phyloP scores from a whole-genome alignment of 208 protist genomes.

The Leishmania turanica region DNA sequence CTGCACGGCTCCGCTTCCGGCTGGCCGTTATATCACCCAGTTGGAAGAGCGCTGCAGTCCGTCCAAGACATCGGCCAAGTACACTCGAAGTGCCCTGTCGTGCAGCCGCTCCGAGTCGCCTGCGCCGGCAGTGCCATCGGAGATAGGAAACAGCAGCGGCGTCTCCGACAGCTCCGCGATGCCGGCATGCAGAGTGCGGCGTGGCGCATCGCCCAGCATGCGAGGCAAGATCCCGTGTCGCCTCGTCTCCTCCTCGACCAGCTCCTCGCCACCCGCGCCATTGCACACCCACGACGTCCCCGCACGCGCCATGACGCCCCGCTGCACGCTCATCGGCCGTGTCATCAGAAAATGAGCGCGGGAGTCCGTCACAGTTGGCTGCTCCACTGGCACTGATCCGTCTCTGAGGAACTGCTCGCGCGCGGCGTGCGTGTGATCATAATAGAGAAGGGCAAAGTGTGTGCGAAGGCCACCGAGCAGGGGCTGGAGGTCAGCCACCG shows the following conservation, averaged over 20 bases:
- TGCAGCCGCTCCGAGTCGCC: constrained; percentile 20
- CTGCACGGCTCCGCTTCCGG: background rate
- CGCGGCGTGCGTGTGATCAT: constrained; percentile 57
- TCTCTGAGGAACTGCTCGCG: constrained; percentile 46
- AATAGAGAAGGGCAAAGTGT: constrained; percentile 66
- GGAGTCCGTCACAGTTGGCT: constrained; percentile 62
- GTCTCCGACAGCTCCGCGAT: constrained; percentile 20
- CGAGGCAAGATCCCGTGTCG: constrained; percentile 12
- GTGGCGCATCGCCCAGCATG: constrained; percentile 27
- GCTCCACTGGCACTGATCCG: constrained; percentile 28
- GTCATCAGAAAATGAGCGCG: constrained; percentile 65
- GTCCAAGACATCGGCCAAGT: constrained; percentile 49
- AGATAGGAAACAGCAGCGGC: constrained; percentile 12
- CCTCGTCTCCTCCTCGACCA: background rate
- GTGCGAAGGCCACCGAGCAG: constrained; percentile 67
- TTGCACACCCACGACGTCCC: constrained; percentile 11
- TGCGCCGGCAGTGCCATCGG: background rate
- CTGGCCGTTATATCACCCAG: constrained; percentile 16
- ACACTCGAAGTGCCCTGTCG: constrained; percentile 48
- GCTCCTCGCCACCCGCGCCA: background rate
- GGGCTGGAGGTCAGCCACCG: constrained; percentile 23
- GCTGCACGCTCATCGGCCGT: constrained; percentile 42
- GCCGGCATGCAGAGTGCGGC: constrained; percentile 12
- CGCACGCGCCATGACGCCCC: constrained; percentile 24
- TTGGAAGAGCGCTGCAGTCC: constrained; percentile 60